Conservation (phyloP, 2,329 filamentous ascomycete species). For the Venturia asperata region DNA sequence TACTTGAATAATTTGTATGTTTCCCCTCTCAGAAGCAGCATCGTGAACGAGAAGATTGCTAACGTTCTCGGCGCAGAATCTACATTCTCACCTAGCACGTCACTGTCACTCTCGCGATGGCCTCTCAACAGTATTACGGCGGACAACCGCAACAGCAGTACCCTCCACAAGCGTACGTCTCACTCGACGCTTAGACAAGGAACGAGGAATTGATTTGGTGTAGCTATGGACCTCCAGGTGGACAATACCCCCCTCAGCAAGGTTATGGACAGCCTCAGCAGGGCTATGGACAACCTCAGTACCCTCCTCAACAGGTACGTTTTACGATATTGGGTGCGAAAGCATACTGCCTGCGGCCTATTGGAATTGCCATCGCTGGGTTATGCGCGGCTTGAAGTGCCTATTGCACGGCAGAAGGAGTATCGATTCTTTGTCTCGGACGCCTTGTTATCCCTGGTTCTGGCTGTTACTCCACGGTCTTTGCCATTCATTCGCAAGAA, state of each 20-base stretch:
- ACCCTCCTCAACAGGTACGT: constrained; percentile 13
- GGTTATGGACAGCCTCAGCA: background rate
- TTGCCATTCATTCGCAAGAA: background rate
- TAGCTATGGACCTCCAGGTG: constrained; percentile 15
- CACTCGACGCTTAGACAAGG: background rate
- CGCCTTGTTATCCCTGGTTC: background rate
- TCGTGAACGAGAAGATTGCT: background rate
- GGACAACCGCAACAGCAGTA: constrained; percentile 22
- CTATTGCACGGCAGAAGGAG: background rate
- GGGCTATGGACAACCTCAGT: background rate
- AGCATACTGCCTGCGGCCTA: background rate
- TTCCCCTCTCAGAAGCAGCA: background rate
- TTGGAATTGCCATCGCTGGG: background rate
- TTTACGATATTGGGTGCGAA: background rate
- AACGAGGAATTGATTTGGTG: background rate
- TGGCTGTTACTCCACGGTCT: background rate
- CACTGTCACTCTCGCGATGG: constrained; percentile 25
- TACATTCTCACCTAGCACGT: background rate
- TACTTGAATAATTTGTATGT: background rate
- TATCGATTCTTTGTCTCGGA: background rate
- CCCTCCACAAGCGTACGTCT: constrained; percentile 24
- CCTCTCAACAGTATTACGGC: constrained; percentile 33
- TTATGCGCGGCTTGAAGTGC: background rate
- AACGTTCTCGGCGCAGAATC: background rate
- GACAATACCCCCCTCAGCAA: constrained; percentile 17